Conservation (phyloP, 176 grass and related monocot species). For the Zizania latifolia region DNA sequence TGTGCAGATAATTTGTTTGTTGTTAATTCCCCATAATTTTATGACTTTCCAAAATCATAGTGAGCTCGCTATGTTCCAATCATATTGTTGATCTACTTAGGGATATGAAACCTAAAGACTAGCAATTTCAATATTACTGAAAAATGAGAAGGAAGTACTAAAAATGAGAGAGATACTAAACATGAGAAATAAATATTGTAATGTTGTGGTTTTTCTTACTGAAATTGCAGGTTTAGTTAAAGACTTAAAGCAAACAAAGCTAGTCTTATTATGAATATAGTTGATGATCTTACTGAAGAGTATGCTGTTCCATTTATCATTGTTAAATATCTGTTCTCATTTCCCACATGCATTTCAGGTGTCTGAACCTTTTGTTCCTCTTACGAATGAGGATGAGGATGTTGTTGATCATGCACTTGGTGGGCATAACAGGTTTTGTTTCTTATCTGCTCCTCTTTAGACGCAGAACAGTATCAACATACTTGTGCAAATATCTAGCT, state of each 20-base stretch:
- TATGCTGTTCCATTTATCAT: background rate
- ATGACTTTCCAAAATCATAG: background rate
- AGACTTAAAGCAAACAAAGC: too few relatives aligned
- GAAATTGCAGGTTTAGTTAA: background rate
- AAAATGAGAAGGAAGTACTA: too few relatives aligned
- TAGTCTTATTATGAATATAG: background rate
- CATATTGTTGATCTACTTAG: background rate
- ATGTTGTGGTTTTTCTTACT: background rate
- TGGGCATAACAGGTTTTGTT: constrained; percentile 43
- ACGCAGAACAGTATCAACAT: too few relatives aligned
- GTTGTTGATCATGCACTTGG: constrained; percentile 41
- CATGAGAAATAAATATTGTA: background rate
- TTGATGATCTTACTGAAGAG: too few relatives aligned
- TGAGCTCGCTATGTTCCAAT: background rate
- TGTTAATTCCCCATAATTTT: background rate
- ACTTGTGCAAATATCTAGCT: too few relatives aligned
- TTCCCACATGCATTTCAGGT: constrained; percentile 26
- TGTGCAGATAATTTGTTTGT: background rate
- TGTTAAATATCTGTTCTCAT: background rate
- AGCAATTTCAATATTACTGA: background rate
- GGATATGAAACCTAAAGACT: background rate
- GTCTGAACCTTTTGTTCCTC: constrained; percentile 45
- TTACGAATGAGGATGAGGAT: constrained; percentile 59
- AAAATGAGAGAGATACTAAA: too few relatives aligned
- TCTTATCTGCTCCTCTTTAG: constrained; percentile 14